Base-by-base conservation (phyloP, 1,284 basidiomycete genomes). In the Moniliophthora roreri region DNA sequence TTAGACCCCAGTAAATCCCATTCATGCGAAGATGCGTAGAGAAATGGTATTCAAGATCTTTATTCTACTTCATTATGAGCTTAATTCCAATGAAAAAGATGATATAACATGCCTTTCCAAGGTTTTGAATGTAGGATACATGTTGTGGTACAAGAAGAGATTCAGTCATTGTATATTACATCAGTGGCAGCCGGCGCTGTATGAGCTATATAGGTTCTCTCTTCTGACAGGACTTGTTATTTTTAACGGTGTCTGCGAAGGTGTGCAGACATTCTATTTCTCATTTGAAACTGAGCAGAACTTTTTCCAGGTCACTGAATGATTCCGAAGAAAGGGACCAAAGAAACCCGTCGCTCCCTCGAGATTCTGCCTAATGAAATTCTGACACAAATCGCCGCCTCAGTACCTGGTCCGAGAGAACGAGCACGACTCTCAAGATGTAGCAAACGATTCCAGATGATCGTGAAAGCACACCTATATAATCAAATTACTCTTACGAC, bases 1-100 rank as follows among this genome's bases (percentile, higher is more conserved):
- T 93, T 23, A 96, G 76, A 9, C 93, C 96, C 96, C 96, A 99
- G 71, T 98, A 99, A 15, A 98, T 80, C 8, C 95, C 96, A 68
- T 98, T 99, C 72, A 98, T 79, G 8, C 96, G 91, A 7, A 99
- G 80, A 71, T 99, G 96, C 7, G 94, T 81, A 0, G 95, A 97
- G 41, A 96, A 79, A 69, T 98, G 93, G 73, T 98, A 99, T 0
- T 84, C 79, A n/a, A 96, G 78, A 75, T 93, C 83, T 58, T 88
- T 87, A 69, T 81, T 88, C 92, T 94, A 42, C 35, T 48, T 50
- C 23, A 4, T 26, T 28, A 50, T 37, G 38, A 23, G 42, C 16
- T 4, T 38, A 51, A 16, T 34, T 18, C 23, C 21, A 8, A n/a
- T 32, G 24, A 53, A 20, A 39, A n/a, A 50, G 20, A 37, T 38